Percentiles rank a stretch among this genome's conserved stretches.
These are phyloP conservation scores for Curvularia hawaiiensis DNA, from an alignment of 2,329 filamentous ascomycete genomes.

Conservation along the genomic window DNA sequence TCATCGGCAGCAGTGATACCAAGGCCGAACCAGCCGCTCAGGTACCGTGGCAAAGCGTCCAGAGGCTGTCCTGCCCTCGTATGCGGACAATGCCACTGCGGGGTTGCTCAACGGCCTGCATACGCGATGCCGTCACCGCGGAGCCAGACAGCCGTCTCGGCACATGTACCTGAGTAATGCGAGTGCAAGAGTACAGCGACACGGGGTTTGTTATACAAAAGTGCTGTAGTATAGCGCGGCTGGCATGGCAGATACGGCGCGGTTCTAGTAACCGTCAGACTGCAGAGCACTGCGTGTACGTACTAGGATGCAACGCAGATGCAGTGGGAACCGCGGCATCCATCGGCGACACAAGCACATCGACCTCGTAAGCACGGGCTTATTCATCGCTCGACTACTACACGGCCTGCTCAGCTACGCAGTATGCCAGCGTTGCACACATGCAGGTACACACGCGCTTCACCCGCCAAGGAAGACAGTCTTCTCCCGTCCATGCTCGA, in stretches of 20 bases:
- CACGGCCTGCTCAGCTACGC: neutral
- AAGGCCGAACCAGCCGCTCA: conserved; percentile 10
- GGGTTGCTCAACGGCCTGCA: conserved; percentile 1
- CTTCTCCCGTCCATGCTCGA: neutral
- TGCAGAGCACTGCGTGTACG: neutral
- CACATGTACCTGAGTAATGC: conserved; percentile 8
- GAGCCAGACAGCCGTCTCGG: conserved; percentile 12
- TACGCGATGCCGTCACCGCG: conserved; percentile 14
- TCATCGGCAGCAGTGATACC: neutral
- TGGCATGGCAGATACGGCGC: no score
- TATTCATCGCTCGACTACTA: neutral
- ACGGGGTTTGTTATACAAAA: neutral
- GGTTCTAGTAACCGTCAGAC: no score
- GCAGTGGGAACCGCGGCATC: neutral
- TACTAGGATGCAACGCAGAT: neutral
- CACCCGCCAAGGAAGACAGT: neutral
- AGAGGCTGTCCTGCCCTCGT: neutral
- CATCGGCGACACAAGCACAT: neutral
- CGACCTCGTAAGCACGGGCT: neutral
- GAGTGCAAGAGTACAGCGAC: neutral
- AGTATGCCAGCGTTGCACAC: neutral
- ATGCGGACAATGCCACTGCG: conserved; percentile 6
- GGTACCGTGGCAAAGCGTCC: conserved; percentile 11
- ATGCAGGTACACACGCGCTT: conserved; percentile 5
- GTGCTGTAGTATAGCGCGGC: neutral